These are phyloP conservation scores for Aspergillus novoparasiticus DNA, from an alignment of 2,329 filamentous ascomycete genomes.

Conservation along the genomic window DNA sequence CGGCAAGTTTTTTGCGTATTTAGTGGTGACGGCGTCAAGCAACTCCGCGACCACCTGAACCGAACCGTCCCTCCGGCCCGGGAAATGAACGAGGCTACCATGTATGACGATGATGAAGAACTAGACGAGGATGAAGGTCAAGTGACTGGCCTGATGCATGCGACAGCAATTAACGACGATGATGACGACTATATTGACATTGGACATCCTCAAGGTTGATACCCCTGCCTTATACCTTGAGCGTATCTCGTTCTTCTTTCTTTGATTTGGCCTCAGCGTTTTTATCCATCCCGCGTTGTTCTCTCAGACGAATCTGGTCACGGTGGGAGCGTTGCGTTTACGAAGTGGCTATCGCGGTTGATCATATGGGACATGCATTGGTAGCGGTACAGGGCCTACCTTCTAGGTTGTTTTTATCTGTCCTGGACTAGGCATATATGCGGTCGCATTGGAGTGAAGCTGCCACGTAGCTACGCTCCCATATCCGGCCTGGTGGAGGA, in stretches of 20 bases:
- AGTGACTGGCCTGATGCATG: slow-evolving; percentile 45
- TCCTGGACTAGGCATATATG: slow-evolving; percentile 15
- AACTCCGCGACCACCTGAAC: slow-evolving; percentile 78
- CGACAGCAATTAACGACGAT: slow-evolving; percentile 45
- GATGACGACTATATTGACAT: slow-evolving; percentile 46
- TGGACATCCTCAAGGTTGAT: slow-evolving; percentile 38
- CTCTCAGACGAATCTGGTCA: slow-evolving; percentile 9
- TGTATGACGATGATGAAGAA: slow-evolving; percentile 49
- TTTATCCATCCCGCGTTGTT: slow-evolving; percentile 11
- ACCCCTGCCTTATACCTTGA: slow-evolving; percentile 30
- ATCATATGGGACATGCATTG: slow-evolving; percentile 34
- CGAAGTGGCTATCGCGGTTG: slow-evolving; percentile 23
- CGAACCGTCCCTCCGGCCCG: slow-evolving; percentile 35
- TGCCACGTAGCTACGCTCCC: slow-evolving; percentile 12
- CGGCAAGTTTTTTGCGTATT: slow-evolving; percentile 97
- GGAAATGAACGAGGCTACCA: slow-evolving; percentile 42
- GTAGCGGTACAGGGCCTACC: slow-evolving; percentile 21
- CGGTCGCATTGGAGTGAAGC: slow-evolving; percentile 9
- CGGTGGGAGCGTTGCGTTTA: slow-evolving; percentile 24
- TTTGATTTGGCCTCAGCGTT: slow-evolving; percentile 4
- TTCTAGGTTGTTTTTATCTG: slow-evolving; percentile 6
- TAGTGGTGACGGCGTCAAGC: slow-evolving; percentile 79
- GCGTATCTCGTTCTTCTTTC: slow-evolving; percentile 10
- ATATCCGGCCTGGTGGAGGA: slow-evolving; percentile 3
- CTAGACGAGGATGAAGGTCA: slow-evolving; percentile 47